These are phyloP conservation scores for Sugiyamaella xylanicola DNA, from an alignment of 1,139 yeast species.

Conservation along the genomic window DNA sequence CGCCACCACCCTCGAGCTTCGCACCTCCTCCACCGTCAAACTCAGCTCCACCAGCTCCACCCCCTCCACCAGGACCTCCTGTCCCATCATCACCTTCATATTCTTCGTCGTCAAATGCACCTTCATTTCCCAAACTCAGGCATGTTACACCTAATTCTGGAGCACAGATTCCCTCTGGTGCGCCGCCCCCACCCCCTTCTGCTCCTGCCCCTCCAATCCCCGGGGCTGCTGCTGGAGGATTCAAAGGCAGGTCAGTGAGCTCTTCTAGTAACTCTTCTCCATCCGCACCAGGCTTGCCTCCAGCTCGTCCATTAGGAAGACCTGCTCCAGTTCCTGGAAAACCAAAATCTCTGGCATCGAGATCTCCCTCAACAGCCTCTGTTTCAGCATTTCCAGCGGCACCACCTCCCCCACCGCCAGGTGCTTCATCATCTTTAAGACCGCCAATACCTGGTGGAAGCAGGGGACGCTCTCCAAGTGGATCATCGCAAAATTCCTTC, in stretches of 20 bases:
- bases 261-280: background rate
- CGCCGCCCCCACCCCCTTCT: conserved; percentile 34
- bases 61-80: conserved; percentile 24
- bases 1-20: conserved; percentile 30
- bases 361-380: conserved; percentile 29
- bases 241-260: background rate
- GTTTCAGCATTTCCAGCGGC: conserved; percentile 31
- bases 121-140: conserved; percentile 17
- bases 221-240: conserved; percentile 2
- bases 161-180: conserved; percentile 24
- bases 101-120: conserved; percentile 12
- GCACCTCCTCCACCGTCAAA: conserved; percentile 28
- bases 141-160: conserved; percentile 20
- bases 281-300: conserved; percentile 17
- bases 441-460: conserved; percentile 33
- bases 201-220: conserved; percentile 25
- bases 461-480: conserved; percentile 25
- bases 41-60: conserved; percentile 27
- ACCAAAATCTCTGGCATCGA: conserved; percentile 15
- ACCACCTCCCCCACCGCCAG: conserved; percentile 17
- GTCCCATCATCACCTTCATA: conserved; percentile 17
- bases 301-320: conserved; percentile 23
- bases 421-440: conserved; percentile 19
- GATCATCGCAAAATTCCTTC: conserved; percentile 21
- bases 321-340: conserved; percentile 20